These are phyloP conservation scores for Metarhizium brunneum DNA, from an alignment of 2,329 filamentous ascomycete genomes.

Conservation along the genomic window DNA sequence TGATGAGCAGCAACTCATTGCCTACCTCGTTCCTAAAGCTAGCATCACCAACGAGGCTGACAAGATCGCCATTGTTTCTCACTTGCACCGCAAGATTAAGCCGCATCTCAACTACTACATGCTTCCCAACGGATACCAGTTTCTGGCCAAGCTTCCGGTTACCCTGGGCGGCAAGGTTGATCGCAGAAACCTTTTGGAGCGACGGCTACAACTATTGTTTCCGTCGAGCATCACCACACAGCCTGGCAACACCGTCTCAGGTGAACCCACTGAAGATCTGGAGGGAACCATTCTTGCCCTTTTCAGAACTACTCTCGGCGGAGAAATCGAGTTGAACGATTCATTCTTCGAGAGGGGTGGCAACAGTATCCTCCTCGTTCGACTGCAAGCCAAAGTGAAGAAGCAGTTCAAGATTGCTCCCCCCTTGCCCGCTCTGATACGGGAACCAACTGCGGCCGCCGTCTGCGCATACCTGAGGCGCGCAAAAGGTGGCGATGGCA, in stretches of 20 bases:
- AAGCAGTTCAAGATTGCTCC: conserved; percentile 16
- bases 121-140: conserved; percentile 16
- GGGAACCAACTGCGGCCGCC: conserved; percentile 14
- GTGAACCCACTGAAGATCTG: conserved; percentile 3
- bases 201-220: conserved; percentile 11
- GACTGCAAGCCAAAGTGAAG: conserved; percentile 16
- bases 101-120: conserved; percentile 17
- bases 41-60: conserved; percentile 6
- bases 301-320: conserved; percentile 12
- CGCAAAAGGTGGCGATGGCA: conserved; percentile 9
- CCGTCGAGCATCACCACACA: conserved; percentile 5
- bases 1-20: conserved; percentile 15
- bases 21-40: conserved; percentile 13
- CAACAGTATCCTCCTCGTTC: conserved; percentile 16
- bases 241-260: neutral
- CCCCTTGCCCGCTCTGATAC: conserved; percentile 14
- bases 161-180: conserved; percentile 16
- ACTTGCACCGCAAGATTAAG: conserved; percentile 12
- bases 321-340: conserved; percentile 9
- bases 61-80: conserved; percentile 8
- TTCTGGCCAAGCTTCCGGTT: conserved; percentile 11
- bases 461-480: conserved; percentile 12
- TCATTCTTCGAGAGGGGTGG: conserved; percentile 18
- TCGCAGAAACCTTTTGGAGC: conserved; percentile 10
- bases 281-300: conserved; percentile 11